These are phyloP conservation scores for Lactarius quietus DNA, from an alignment of 768 basidiomycete genomes.

Conservation along the genomic window DNA sequence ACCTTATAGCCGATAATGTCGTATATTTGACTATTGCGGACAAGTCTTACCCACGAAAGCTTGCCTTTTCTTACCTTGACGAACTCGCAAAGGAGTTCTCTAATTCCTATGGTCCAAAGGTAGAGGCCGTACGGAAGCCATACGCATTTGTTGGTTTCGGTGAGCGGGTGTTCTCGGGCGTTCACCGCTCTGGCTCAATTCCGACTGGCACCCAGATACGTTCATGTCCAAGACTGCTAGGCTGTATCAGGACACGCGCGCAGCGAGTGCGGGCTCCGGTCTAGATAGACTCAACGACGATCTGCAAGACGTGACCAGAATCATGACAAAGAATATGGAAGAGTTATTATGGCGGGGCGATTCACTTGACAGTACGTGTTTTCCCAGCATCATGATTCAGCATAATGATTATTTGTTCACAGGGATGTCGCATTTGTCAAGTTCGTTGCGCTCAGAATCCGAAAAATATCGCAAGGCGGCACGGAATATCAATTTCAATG, in stretches of 20 bases:
- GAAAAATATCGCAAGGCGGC: slow-evolving; percentile 97
- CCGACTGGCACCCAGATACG: slow-evolving; percentile 60
- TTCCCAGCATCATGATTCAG: background rate
- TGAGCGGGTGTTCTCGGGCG: slow-evolving; percentile 39
- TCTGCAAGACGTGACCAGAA: slow-evolving; percentile 94
- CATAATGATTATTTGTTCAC: background rate
- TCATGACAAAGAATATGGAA: slow-evolving; percentile 99
- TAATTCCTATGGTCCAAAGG: slow-evolving; percentile 87
- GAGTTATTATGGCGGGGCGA: slow-evolving; percentile 98
- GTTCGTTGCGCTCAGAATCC: slow-evolving; percentile 90
- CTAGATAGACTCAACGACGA: slow-evolving; percentile 93
- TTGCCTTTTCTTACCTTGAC: slow-evolving; percentile 96
- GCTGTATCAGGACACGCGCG: slow-evolving; percentile 90
- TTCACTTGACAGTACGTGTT: slow-evolving; percentile 81
- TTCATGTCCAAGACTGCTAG: slow-evolving; percentile 99
- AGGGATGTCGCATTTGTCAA: slow-evolving; percentile 98
- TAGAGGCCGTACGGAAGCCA: slow-evolving; percentile 90
- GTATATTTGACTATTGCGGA: slow-evolving; percentile 95
- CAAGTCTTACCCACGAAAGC: slow-evolving; percentile 94
- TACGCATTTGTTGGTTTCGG: slow-evolving; percentile 99
- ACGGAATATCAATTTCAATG: slow-evolving; percentile 88
- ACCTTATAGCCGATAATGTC: slow-evolving; percentile 91
- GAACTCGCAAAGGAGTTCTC: slow-evolving; percentile 97
- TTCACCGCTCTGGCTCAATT: slow-evolving; percentile 6
- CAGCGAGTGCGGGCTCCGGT: slow-evolving; percentile 65